A percentile compares a stretch with the other conserved stretches of the same genome.
These are phyloP conservation scores for Paecilomyces sp. DNA, from an alignment of 2,329 filamentous ascomycete genomes.

Conservation along the genomic window DNA sequence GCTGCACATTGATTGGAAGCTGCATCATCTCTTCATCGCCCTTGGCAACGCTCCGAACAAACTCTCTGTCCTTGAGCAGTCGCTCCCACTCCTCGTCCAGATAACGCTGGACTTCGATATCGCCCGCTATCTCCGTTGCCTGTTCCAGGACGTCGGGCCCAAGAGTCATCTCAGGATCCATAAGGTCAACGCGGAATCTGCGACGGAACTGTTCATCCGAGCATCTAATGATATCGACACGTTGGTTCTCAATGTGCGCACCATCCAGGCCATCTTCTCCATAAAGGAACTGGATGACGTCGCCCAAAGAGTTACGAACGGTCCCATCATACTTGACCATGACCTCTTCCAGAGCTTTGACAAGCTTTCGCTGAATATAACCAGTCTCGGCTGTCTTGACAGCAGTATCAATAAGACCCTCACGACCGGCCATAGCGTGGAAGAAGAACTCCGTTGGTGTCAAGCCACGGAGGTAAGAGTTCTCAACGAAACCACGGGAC, in stretches of 20 bases:
- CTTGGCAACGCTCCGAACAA: constrained; percentile 65
- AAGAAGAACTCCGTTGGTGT: constrained; percentile 98
- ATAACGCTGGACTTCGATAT: constrained; percentile 77
- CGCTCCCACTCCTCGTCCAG: constrained; percentile 85
- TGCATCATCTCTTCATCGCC: constrained; percentile 83
- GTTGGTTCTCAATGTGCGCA: constrained; percentile 87
- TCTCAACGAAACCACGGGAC: constrained; percentile 95
- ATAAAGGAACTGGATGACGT: constrained; percentile 95
- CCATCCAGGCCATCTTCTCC: constrained; percentile 96
- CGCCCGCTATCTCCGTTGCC: constrained; percentile 76
- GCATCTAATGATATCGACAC: constrained; percentile 76
- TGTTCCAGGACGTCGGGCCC: constrained; percentile 71
- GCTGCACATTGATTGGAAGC: constrained; percentile 81
- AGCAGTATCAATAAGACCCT: constrained; percentile 98
- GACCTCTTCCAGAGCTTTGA: constrained; percentile 96
- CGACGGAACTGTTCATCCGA: constrained; percentile 71
- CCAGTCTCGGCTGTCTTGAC: constrained; percentile 99
- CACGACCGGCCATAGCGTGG: constrained; percentile 99
- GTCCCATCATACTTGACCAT: constrained; percentile 98
- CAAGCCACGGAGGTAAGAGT: constrained; percentile 91
- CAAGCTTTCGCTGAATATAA: constrained; percentile 96
- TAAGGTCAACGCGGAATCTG: constrained; percentile 80
- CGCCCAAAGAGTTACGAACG: constrained; percentile 90
- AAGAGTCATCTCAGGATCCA: constrained; percentile 60
- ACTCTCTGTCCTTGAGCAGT: constrained; percentile 64